Evolutionary conservation across 331 rosid genomes (phyloP), one percentile per base, ranked within the genome.

Genomic region (Quercus phellos): DNA sequence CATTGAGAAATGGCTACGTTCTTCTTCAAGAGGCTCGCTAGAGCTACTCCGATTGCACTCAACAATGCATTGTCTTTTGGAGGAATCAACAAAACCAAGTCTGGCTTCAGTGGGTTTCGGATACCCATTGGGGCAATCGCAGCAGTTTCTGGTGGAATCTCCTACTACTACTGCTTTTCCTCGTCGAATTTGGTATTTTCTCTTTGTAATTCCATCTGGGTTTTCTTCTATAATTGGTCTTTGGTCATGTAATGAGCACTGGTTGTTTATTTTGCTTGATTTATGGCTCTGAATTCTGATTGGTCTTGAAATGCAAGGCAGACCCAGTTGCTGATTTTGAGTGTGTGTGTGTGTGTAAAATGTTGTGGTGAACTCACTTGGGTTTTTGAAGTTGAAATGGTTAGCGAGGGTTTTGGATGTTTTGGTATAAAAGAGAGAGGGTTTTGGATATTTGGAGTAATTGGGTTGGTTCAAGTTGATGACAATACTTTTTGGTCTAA

Each of bases 91-190:
- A 87, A 89, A 54, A 81, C 89, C 79, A 90, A 84, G 76, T 75
- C 88, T 72, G 53, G 86, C 51, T 29, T 60, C 75, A 69, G 69
- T 66, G 18, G 32, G 53, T 90, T 77, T 75, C 84, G 92, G 13
- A 56, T 86, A 3, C 93, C 99, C 4, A 76, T 91, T 38, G 90
- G 94, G 46, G 93, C 96, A 0, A 60, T 90, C 35, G 96, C 97
- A 6, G 98, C 98, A 46, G 73, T 90, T 81, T 87, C 97, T 70
- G 99, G 97, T 68, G 99, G 94, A 77, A 18, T 85, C 82, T 95
- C 99, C 46, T 91, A 80, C 77, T 46, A 89, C 34, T 95, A 83
- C 84, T 88, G 78, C 81, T 75, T 68, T 35, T 89, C 96, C 70
- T 85, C 92, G 30, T 78, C 96, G 59, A 79, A 80, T 77, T 68